Evolutionary conservation across 805 yeast species (phyloP).

Genomic region (Ogataea ramenticola): DNA sequence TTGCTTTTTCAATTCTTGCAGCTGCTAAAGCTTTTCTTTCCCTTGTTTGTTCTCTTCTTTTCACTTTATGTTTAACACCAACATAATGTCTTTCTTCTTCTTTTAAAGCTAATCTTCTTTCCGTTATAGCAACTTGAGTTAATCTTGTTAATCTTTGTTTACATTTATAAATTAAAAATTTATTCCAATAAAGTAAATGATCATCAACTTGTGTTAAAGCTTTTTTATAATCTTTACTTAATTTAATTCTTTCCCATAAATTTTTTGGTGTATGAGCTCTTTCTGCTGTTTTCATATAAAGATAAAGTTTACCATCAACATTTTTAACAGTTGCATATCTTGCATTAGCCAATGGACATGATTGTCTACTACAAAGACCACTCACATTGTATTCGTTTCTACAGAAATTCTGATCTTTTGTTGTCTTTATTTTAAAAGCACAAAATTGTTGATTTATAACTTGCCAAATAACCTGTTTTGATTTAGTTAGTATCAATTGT

Average conservation of each 20-base stretch:
- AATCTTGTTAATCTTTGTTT: constrained; percentile 92
- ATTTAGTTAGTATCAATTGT: constrained; percentile 3
- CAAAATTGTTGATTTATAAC: constrained; percentile 93
- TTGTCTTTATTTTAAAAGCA: constrained; percentile 86
- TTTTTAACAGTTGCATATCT: constrained; percentile 83
- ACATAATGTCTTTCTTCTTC: constrained; percentile 94
- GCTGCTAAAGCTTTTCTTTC: constrained; percentile 96
- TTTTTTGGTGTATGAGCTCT: constrained; percentile 93
- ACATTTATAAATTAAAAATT: constrained; percentile 84
- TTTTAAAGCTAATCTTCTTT: constrained; percentile 83
- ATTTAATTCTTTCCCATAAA: constrained; percentile 90
- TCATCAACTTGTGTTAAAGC: constrained; percentile 87
- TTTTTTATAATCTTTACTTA: constrained; percentile 81
- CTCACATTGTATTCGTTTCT: constrained; percentile 93
- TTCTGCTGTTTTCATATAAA: constrained; percentile 96
- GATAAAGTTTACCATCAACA: constrained; percentile 69
- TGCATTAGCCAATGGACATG: constrained; percentile 95
- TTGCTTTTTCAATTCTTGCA: constrained; percentile 93
- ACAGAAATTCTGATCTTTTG: constrained; percentile 87
- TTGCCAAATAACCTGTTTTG: constrained; percentile 85
- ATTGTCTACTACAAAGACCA: constrained; percentile 87
- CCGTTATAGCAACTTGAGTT: constrained; percentile 93
- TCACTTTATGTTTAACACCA: constrained; percentile 88
- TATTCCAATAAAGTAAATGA: constrained; percentile 87
- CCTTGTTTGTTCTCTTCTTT: constrained; percentile 87